Evolutionary conservation across 139 green algal genomes (phyloP), one percentile per base, ranked within the genome.

Genomic region (Nannochloris sp.): DNA sequence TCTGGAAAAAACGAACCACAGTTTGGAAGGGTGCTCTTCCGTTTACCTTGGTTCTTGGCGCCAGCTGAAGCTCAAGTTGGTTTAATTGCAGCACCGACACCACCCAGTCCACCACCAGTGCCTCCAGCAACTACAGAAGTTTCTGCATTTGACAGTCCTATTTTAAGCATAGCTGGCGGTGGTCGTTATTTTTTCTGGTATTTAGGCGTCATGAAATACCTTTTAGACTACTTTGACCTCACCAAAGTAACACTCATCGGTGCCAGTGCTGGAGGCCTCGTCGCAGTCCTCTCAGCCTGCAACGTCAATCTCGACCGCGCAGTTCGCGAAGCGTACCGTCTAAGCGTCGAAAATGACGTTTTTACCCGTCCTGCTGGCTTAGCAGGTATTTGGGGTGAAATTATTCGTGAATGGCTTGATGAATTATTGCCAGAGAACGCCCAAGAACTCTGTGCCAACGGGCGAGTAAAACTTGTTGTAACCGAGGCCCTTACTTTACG

Each of bases 331-430:
- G 65, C 79, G 0, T 64, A 84, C 51, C 29, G 60, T 29, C 56
- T 87, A 1, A 60, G 73, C 10, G 10, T 77, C 19, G 68, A 82
- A 34, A 55, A 70, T 51, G 59, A 70, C 15, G 45, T 89, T 10
- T 83, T 70, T 33, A 39, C 74, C 19, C 67, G 83, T 1, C 67
- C 70, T 0, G 54, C 69, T 4, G 85, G 86, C 1, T 63, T 93
- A 54, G 57, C 54, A 13, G 85, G 85, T 32, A 74, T 92, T 24
- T 94, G 84, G 84, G 86, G 86, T 3, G 38, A 46, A 3, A 58
- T 92, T 4, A 68, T 92, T 6, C 56, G 80, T 7, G 25, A 79
- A 62, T 92, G 86, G 86, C 66, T 92, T 61, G 60, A 87, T 10
- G 69, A 77, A 59, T 65, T 92, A 30, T 70, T 92, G 51, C 86